Conservation (phyloP, 2,329 filamentous ascomycete genomes). For the Fusarium illudens region DNA sequence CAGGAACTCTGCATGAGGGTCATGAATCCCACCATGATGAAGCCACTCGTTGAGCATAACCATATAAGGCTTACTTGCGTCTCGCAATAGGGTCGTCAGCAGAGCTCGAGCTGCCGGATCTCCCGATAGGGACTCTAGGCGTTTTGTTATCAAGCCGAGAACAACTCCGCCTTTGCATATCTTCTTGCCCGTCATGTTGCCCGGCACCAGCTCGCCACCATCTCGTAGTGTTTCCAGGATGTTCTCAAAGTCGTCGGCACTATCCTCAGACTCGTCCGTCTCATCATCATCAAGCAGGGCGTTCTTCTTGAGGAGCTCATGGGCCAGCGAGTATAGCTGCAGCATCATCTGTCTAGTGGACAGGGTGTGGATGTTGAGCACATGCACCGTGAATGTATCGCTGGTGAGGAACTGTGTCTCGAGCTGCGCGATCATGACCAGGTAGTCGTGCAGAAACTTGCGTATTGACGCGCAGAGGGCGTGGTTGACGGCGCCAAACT, state of each 20-base stretch:
- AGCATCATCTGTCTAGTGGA: constrained; percentile 90
- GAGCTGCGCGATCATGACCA: constrained; percentile 90
- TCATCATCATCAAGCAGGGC: constrained; percentile 85
- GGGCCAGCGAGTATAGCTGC: constrained; percentile 86
- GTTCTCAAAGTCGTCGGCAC: constrained; percentile 87
- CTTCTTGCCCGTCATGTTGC: constrained; percentile 84
- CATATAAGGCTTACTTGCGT: constrained; percentile 96
- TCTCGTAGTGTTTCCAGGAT: constrained; percentile 90
- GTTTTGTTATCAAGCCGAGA: constrained; percentile 84
- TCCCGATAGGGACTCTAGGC: constrained; percentile 89
- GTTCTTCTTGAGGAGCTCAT: constrained; percentile 89
- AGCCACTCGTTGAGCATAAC: constrained; percentile 98
- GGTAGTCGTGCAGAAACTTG: constrained; percentile 90
- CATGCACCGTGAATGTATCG: constrained; percentile 87
- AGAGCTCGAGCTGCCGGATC: constrained; percentile 87
- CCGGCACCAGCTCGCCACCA: constrained; percentile 81
- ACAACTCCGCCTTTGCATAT: constrained; percentile 97
- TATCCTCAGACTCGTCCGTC: constrained; percentile 74
- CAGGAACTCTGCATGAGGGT: constrained; percentile 92
- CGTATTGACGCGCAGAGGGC: constrained; percentile 94
- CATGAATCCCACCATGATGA: constrained; percentile 93
- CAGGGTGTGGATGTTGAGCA: constrained; percentile 90
- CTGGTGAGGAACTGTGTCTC: constrained; percentile 94
- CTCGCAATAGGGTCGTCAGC: constrained; percentile 81
- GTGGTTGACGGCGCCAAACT: constrained; percentile 95